Base-by-base conservation (phyloP, 2,329 filamentous ascomycete genomes). In the Septoria petroselini region DNA sequence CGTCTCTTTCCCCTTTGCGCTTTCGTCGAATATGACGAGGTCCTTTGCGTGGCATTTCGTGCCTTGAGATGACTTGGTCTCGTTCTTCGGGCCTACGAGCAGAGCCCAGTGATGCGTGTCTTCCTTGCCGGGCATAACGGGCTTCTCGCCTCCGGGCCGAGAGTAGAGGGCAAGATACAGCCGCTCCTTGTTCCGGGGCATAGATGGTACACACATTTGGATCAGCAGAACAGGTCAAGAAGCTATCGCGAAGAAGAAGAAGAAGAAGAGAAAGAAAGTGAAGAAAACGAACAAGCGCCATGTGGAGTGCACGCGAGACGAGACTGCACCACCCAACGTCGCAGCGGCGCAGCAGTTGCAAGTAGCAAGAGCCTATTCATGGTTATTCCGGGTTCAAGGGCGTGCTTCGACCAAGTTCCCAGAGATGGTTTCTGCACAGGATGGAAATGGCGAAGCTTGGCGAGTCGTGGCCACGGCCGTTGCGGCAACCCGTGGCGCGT, bases 121-220 rank as follows among this genome's bases (percentile, higher is more conserved):
- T 48, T 48, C 46, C 15, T 29, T 37, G 29, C 33, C 39, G 4
- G 46, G 46, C 46, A 48, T 41, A 8, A 34, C 30, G n/a, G 46
- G 38, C 21, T 27, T 37, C 3, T 12, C 7, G 14, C 18, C 15
- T 11, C 34, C 25, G 12, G 46, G 15, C 19, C 39, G 29, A 1
- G 19, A 27, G 38, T 48, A 48, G 27, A 48, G 39, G 1, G 46
- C 39, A 30, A 48, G 38, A 21, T 42, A 48, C 25, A 48, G 23
- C 11, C 46, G 46, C 1, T 48, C 38, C 34, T 48, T 48, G 11
- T 48, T 48, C 7, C 38, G 46, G 27, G 46, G 46, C 46, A 48
- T 48, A 9, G 31, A 38, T 21, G 38, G 29, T 18, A 34, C 37
- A 41, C 29, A 48, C 12, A 12, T 6, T 12, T 7, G 18, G 33